Evolutionary conservation across 1,139 yeast species (phyloP).

Genomic region (Scheffersomyces titani): DNA sequence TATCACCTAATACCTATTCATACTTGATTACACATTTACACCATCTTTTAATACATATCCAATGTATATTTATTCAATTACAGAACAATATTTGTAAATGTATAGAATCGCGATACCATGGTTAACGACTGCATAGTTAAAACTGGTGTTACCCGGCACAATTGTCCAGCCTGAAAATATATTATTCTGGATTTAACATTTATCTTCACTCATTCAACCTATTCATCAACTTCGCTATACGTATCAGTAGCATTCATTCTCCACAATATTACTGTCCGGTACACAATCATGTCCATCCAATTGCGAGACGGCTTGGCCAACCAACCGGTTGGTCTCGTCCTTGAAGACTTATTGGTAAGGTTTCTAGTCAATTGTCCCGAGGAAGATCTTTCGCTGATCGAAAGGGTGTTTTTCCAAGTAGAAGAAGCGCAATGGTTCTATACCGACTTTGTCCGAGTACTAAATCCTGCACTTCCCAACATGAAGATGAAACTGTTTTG

Average conservation of each 20-base stretch:
- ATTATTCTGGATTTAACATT: constrained; percentile 2
- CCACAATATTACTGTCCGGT: not conserved
- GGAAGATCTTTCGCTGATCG: constrained; percentile 84
- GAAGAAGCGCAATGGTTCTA: constrained; percentile 99
- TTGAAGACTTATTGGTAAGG: constrained; percentile 86
- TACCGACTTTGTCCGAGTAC: constrained; percentile 75
- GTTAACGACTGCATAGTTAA: not conserved
- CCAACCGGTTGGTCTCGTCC: constrained; percentile 69
- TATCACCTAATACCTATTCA: too few species aligned
- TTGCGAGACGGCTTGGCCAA: constrained; percentile 56
- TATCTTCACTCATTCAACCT: constrained; percentile 2
- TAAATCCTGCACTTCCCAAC: constrained; percentile 75
- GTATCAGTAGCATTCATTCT: not conserved
- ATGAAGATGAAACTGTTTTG: constrained; percentile 83
- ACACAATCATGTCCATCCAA: constrained; percentile 49
- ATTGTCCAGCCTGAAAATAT: not conserved
- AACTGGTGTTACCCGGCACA: not conserved
- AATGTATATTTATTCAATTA: too few species aligned
- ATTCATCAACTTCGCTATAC: not conserved
- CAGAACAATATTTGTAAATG: too few species aligned
- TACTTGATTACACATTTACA: too few species aligned
- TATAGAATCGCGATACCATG: not conserved
- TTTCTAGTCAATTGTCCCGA: constrained; percentile 90
- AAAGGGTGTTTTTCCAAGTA: constrained; percentile 87
- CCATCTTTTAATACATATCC: too few species aligned